Evolutionary conservation across 2,329 filamentous ascomycete genomes (phyloP).

Genomic region (Ampelomyces quisqualis): DNA sequence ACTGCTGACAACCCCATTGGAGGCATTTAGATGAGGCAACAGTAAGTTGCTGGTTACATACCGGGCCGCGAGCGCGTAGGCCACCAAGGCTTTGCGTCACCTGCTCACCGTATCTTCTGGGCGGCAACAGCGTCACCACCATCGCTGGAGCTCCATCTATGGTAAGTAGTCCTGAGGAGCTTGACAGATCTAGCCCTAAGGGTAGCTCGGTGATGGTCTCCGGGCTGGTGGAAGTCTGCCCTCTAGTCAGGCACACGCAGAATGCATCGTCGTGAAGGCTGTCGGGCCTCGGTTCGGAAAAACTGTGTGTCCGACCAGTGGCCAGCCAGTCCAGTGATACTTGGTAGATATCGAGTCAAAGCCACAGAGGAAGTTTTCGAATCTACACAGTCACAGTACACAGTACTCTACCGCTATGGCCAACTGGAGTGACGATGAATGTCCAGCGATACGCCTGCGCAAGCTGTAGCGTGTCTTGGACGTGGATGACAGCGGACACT

Average conservation of each 20-base stretch:
- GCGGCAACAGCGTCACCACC: conserved; percentile 2
- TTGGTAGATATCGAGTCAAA: too few species aligned
- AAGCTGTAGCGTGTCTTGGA: too few species aligned
- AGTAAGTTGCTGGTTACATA: conserved; percentile 5
- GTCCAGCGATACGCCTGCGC: neutral
- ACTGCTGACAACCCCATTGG: conserved; percentile 7
- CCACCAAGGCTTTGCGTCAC: conserved; percentile 20
- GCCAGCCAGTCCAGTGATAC: too few species aligned
- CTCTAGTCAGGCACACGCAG: conserved; percentile 8
- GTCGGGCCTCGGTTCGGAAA: neutral
- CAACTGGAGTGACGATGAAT: too few species aligned
- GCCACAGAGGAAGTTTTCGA: too few species aligned
- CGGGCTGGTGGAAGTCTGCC: conserved; percentile 1
- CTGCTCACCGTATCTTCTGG: conserved; percentile 23
- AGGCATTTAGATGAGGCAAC: conserved; percentile 5
- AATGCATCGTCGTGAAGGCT: neutral
- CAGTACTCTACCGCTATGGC: too few species aligned
- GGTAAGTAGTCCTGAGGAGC: too few species aligned
- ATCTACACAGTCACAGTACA: too few species aligned
- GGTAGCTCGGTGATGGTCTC: neutral
- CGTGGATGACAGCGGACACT: conserved; percentile 1
- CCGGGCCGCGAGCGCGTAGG: conserved; percentile 10
- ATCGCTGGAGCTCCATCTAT: too few species aligned
- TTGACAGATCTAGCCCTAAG: too few species aligned
- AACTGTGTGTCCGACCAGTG: conserved; percentile 1